Evolutionary conservation across 2,329 filamentous ascomycete genomes (phyloP), one percentile per base, ranked within the genome.

Genomic region (Stachybotrys chartarum): DNA sequence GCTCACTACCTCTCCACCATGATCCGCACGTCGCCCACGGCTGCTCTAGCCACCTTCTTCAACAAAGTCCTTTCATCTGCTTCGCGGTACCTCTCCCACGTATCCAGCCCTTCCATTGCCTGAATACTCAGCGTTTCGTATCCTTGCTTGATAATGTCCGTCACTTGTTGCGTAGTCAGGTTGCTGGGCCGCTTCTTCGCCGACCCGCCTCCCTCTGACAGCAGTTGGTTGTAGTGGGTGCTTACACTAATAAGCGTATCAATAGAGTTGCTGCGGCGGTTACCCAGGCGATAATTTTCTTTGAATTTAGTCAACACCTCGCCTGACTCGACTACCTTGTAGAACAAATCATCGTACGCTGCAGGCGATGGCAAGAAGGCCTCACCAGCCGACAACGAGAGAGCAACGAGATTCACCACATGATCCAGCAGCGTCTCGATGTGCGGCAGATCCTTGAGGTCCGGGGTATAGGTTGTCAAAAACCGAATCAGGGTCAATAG

Each of bases 281-380:
- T 81, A 2, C 73, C 75, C 16, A 87, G 72, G 5, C 75, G 73
- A 70, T 94, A 97, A 10, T 83, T 86, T 59, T 91, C 84, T 46
- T 90, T 84, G 73, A 97, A 96, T 66, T 90, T 91, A 35, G 80
- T 75, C 24, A 97, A 80, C 12, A 90, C 81, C 51, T 96, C 90
- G 11, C 92, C 91, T 2, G 87, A 89, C 72, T 99, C 94, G 30
- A 97, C 91, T 2, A 97, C 82, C 73, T 99, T 99, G 82, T 99
- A 99, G 74, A 99, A 97, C 0, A 99, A 79, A 66, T 99, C 94
- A 64, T 99, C 94, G 70, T 97, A 97, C 1, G 90, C 86, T 17
- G 88, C 83, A 1, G 91, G 86, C 32, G 89, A 90, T 0, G 93
- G 94, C 7, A 99, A 79, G 72, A 99, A 97, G 3, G 88, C 86